phyloP scores from a whole-genome alignment of 2,329 filamentous ascomycete species.

The Corniculantispora saksenae region DNA sequence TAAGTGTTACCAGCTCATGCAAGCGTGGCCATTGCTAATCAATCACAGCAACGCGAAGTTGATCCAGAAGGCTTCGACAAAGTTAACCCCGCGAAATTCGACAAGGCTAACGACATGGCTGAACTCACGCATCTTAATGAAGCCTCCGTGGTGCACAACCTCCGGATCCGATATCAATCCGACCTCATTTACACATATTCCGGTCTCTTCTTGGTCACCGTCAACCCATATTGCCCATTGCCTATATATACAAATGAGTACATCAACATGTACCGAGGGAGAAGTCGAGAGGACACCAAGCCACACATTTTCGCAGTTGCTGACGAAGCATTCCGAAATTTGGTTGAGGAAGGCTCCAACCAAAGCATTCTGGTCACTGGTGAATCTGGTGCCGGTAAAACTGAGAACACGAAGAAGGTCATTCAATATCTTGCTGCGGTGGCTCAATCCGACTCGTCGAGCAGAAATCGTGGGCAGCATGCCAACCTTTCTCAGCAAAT shows the following conservation, averaged over 20 bases:
- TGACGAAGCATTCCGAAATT: slow-evolving; percentile 91
- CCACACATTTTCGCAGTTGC: slow-evolving; percentile 98
- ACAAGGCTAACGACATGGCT: slow-evolving; percentile 99
- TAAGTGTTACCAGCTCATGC: slow-evolving; percentile 47
- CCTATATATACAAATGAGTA: slow-evolving; percentile 97
- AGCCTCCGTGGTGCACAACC: slow-evolving; percentile 94
- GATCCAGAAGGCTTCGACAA: slow-evolving; percentile 90
- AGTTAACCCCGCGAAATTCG: slow-evolving; percentile 98
- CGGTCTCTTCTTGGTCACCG: slow-evolving; percentile 91
- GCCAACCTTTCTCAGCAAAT: slow-evolving; percentile 96
- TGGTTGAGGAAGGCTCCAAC: slow-evolving; percentile 92
- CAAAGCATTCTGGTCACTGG: slow-evolving; percentile 98
- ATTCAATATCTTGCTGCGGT: slow-evolving; percentile 98
- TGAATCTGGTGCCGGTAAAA: slow-evolving; percentile 97
- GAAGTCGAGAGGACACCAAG: slow-evolving; percentile 88
- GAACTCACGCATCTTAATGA: slow-evolving; percentile 98
- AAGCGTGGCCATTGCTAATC: slow-evolving; percentile 17
- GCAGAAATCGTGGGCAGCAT: slow-evolving; percentile 62
- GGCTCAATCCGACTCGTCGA: slow-evolving; percentile 75
- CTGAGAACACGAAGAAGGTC: slow-evolving; percentile 98
- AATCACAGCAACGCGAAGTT: slow-evolving; percentile 76
- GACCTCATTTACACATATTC: slow-evolving; percentile 99
- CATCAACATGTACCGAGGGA: slow-evolving; percentile 95
- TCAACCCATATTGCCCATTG: slow-evolving; percentile 93
- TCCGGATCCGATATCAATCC: slow-evolving; percentile 91